These are phyloP conservation scores for Nemania serpens DNA, from an alignment of 2,329 filamentous ascomycete genomes.

Conservation along the genomic window DNA sequence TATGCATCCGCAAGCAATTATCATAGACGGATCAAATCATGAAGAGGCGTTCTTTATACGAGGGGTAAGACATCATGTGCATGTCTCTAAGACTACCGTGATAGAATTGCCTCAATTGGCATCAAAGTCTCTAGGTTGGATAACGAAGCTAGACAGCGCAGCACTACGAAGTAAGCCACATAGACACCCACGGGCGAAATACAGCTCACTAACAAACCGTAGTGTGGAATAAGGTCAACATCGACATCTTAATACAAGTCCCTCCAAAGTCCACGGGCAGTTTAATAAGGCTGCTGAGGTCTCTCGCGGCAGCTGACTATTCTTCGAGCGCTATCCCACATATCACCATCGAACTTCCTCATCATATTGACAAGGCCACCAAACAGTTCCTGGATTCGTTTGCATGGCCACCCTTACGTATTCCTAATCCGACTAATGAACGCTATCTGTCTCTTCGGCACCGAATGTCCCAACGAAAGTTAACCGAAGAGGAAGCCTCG, in stretches of 20 bases:
- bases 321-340: slow-evolving; percentile 70
- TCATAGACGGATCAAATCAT: slow-evolving; percentile 68
- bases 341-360: slow-evolving; percentile 83
- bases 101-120: slow-evolving; percentile 74
- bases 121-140: slow-evolving; percentile 71
- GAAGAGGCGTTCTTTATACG: slow-evolving; percentile 73
- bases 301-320: slow-evolving; percentile 77
- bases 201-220: slow-evolving; percentile 27
- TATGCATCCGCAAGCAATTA: slow-evolving; percentile 76
- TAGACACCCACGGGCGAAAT: slow-evolving; percentile 3
- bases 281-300: slow-evolving; percentile 75
- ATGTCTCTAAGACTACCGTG: slow-evolving; percentile 60
- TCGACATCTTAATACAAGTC: slow-evolving; percentile 86
- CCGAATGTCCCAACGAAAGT: slow-evolving; percentile 64
- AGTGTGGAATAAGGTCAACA: slow-evolving; percentile 77
- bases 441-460: slow-evolving; percentile 72
- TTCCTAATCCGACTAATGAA: slow-evolving; percentile 47
- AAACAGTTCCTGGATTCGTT: slow-evolving; percentile 66
- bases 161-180: slow-evolving; percentile 64
- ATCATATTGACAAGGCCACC: slow-evolving; percentile 68
- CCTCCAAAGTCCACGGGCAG: slow-evolving; percentile 72
- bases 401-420: slow-evolving; percentile 64
- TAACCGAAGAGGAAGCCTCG: slow-evolving; percentile 72
- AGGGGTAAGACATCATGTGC: slow-evolving; percentile 61
- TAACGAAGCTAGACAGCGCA: slow-evolving; percentile 74